Conservation (phyloP, 331 rosid species). For the Prunus yedoensis region DNA sequence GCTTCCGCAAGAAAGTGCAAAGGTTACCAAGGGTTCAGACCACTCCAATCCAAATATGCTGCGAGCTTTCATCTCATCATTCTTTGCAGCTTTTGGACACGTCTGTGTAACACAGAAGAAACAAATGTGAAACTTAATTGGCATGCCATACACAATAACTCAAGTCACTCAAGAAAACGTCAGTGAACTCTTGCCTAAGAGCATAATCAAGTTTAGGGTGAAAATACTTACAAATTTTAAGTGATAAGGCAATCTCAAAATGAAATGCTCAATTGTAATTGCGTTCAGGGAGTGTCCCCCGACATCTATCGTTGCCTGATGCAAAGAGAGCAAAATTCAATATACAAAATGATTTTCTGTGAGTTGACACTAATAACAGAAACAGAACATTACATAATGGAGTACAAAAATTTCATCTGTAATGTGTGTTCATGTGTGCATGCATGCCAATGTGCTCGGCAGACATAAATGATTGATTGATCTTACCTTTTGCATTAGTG, state of each 20-base stretch:
- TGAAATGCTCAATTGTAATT: constrained; percentile 91
- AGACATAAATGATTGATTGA: constrained; percentile 8
- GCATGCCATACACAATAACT: constrained; percentile 1
- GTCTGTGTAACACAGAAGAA: constrained; percentile 42
- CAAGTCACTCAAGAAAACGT: neutral
- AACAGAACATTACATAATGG: constrained; percentile 4
- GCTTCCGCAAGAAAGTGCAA: constrained; percentile 97
- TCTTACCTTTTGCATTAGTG: constrained; percentile 88
- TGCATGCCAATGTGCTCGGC: neutral
- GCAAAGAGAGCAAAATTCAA: constrained; percentile 22
- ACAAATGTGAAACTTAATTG: constrained; percentile 3
- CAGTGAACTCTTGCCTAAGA: neutral
- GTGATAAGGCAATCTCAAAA: constrained; percentile 92
- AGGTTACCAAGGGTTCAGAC: constrained; percentile 92
- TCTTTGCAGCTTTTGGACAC: constrained; percentile 74
- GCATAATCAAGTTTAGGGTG: constrained; percentile 9
- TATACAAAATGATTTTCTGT: constrained; percentile 6
- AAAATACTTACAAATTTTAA: constrained; percentile 75
- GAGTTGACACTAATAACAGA: neutral
- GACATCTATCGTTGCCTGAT: constrained; percentile 79
- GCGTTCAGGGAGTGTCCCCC: constrained; percentile 93
- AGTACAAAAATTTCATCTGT: neutral
- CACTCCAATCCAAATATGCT: constrained; percentile 77
- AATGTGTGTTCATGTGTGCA: neutral
- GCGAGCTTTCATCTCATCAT: constrained; percentile 72